Evolutionary conservation across 805 yeast species (phyloP), one percentile per base, ranked within the genome.

Genomic region (Candida khao-thaluensis): DNA sequence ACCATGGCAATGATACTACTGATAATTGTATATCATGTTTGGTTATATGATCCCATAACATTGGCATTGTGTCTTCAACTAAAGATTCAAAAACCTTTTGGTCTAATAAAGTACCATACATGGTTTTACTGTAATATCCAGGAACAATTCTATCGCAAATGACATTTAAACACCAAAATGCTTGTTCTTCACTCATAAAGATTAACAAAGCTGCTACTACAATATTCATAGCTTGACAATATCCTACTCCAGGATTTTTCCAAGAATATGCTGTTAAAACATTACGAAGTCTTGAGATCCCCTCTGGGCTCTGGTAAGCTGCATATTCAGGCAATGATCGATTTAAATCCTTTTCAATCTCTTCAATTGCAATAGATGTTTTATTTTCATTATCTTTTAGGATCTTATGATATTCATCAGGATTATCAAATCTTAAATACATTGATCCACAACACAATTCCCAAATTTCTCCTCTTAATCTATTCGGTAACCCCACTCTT

Each of bases 191-290:
- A 7, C 95, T 84, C 84, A 87, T 89, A 58, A 80, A 85, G 27
- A 84, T 84, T 36, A 85, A 63, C 38, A 85, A 59, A 0, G 87
- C 90, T 1, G 95, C 95, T 2, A 78, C 80, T 7, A 85, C 89
- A 37, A 93, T 93, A 57, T 93, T 93, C 99, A 95, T 93, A 1
- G 98, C 99, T 61, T 93, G 99, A 59, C 99, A 93, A 60, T 93
- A 93, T 0, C 99, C 99, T 17, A 93, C 87, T 29, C 91, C 96
- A 0, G 96, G 96, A 57, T 90, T 89, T 48, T 85, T 86, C 97
- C 98, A 93, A 0, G 96, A 86, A 55, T 90, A 93, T 0, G 96
- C 96, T 0, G 95, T 84, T 42, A 93, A 71, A 0, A 93, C 98
- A 44, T 95, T 74, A 45, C 99, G 73, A 34, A 93, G 71, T 39